Conservation (phyloP, 352 stramenopile genomes). For the Thraustochytrium striatum region DNA sequence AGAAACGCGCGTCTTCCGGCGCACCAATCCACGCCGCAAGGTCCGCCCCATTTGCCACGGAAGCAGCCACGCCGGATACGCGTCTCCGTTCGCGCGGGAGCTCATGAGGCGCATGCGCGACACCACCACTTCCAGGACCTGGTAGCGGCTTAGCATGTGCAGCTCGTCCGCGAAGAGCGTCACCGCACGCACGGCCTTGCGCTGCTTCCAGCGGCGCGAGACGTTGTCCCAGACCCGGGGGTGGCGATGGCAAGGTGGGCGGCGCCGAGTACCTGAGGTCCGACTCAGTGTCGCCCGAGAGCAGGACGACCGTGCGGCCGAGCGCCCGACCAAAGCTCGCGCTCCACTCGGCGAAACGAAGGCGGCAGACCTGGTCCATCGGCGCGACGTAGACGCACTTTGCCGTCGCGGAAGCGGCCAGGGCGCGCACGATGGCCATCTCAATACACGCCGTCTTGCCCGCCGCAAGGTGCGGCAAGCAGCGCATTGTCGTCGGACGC, state of each 20-base stretch:
- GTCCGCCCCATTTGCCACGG: slow-evolving; percentile 93
- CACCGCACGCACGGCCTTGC: slow-evolving; percentile 67
- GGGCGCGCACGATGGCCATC: slow-evolving; percentile 91
- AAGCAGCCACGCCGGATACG: slow-evolving; percentile 91
- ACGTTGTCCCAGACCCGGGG: slow-evolving; percentile 95
- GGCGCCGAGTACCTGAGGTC: slow-evolving; percentile 81
- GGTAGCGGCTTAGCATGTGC: slow-evolving; percentile 88
- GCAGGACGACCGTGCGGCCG: slow-evolving; percentile 86
- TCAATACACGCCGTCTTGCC: slow-evolving; percentile 96
- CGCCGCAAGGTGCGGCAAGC: slow-evolving; percentile 89
- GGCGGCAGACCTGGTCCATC: slow-evolving; percentile 90
- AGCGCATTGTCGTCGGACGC: slow-evolving; percentile 91
- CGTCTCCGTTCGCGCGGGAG: slow-evolving; percentile 61
- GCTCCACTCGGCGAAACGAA: slow-evolving; percentile 94
- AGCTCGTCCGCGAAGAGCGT: slow-evolving; percentile 92
- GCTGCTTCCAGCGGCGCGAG: slow-evolving; percentile 77
- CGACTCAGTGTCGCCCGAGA: slow-evolving; percentile 92
- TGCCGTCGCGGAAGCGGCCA: slow-evolving; percentile 60
- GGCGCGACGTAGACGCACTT: slow-evolving; percentile 97
- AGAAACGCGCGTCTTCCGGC: slow-evolving; percentile 81
- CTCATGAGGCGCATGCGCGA: slow-evolving; percentile 95
- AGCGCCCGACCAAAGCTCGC: slow-evolving; percentile 79
- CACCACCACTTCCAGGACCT: slow-evolving; percentile 94
- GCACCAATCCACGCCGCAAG: slow-evolving; percentile 97
- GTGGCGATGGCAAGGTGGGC: slow-evolving; percentile 95